Conservation (phyloP, 2,329 filamentous ascomycete species). For the Aspergillus latus region DNA sequence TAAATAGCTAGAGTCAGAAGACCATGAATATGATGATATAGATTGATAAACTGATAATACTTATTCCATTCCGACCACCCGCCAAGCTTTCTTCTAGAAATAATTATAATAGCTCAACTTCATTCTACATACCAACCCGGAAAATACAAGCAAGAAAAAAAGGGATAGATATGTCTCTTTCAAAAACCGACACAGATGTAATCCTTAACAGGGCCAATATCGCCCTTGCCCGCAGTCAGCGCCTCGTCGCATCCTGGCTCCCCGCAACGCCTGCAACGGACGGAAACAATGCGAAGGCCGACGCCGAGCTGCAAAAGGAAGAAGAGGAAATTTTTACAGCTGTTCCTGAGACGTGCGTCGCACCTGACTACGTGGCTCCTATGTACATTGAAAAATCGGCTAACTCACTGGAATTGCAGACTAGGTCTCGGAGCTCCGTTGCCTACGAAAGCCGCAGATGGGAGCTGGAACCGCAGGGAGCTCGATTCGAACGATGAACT, state of each 20-base stretch:
- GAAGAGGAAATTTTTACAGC: slow-evolving; percentile 56
- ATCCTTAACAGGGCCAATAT: slow-evolving; percentile 57
- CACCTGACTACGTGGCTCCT: neutral
- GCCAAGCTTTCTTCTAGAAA: neutral
- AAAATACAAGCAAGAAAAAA: neutral
- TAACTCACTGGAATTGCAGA: slow-evolving; percentile 28
- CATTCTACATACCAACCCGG: neutral
- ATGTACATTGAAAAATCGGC: neutral
- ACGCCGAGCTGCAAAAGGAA: slow-evolving; percentile 50
- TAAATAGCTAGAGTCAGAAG: neutral
- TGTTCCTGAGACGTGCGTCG: slow-evolving; percentile 54
- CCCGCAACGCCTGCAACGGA: slow-evolving; percentile 47
- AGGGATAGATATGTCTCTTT: slow-evolving; percentile 24
- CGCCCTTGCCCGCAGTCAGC: slow-evolving; percentile 54
- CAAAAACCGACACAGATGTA: slow-evolving; percentile 52
- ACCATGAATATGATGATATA: neutral
- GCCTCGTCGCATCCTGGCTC: slow-evolving; percentile 58
- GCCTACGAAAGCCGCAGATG: slow-evolving; percentile 42
- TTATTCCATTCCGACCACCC: neutral
- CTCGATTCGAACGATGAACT: slow-evolving; percentile 46
- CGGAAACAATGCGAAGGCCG: slow-evolving; percentile 38
- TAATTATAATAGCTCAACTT: neutral
- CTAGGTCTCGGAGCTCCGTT: slow-evolving; percentile 51
- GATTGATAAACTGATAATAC: neutral
- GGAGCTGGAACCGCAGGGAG: slow-evolving; percentile 42